A percentile compares a stretch with the other conserved stretches of the same genome.
Evolutionary conservation across 495 filamentous ascomycete species (phyloP).

Genomic region (Apiosordaria backusii): DNA sequence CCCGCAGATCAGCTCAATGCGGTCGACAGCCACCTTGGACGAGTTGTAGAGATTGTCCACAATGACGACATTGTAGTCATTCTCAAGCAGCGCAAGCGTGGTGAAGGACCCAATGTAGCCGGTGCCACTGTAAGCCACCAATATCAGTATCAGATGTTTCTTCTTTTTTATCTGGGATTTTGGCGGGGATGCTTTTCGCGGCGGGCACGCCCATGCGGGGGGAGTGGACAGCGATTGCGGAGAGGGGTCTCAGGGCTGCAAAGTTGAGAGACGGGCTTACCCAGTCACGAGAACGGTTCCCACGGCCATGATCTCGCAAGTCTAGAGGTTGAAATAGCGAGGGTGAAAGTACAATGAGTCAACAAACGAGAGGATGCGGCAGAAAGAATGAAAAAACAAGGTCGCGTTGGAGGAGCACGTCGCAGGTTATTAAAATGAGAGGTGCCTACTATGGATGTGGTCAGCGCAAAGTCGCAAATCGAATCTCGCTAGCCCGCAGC

Average conservation of each 20-base stretch:
- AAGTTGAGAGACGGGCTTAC: constrained; percentile 49
- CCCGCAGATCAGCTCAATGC: constrained; percentile 88
- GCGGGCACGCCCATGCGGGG: constrained; percentile 9
- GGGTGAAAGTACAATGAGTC: neutral
- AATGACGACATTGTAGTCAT: constrained; percentile 93
- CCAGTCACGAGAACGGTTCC: constrained; percentile 89
- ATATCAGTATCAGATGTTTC: constrained; percentile 18
- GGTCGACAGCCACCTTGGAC: constrained; percentile 79
- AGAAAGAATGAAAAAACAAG: constrained; percentile 1
- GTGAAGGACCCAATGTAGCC: constrained; percentile 99
- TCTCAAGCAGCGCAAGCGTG: constrained; percentile 80
- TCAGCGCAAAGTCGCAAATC: constrained; percentile 20
- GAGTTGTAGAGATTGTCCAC: constrained; percentile 97
- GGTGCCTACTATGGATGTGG: constrained; percentile 7
- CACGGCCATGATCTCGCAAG: constrained; percentile 56
- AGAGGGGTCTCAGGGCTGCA: neutral
- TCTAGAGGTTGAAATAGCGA: neutral
- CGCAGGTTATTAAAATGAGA: constrained; percentile 3
- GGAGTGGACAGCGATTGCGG: constrained; percentile 10
- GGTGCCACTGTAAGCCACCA: constrained; percentile 64
- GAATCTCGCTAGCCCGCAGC: constrained; percentile 30
- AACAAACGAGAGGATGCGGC: neutral
- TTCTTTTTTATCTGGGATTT: constrained; percentile 5
- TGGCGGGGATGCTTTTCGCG: constrained; percentile 9
- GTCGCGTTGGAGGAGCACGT: constrained; percentile 2